Base-by-base conservation (phyloP, 2,329 filamentous ascomycete genomes). In the Fusarium sp. region DNA sequence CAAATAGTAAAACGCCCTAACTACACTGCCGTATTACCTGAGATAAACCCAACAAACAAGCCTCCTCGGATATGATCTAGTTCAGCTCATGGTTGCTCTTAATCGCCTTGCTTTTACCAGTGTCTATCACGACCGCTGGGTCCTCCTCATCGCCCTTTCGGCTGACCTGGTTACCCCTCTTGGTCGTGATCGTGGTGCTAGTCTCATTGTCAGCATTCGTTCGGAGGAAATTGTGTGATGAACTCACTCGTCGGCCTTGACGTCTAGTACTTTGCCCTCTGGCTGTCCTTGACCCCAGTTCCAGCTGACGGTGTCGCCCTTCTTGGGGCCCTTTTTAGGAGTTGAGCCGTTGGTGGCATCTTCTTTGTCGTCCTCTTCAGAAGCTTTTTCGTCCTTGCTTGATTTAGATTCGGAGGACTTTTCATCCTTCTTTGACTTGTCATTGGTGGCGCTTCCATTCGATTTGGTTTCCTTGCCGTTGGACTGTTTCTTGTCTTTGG, bases 231-330 rank as follows among this genome's bases (percentile, higher is more conserved):
- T 3, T 4, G 12, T 6, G 4, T 2, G 59, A 0, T 3, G 6
- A 2, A 1, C 80, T 74, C 62, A 84, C 82, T 81, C 78, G 28
- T 82, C 80, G 0, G 72, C 76, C 62, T 84, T 84, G 44, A 84
- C 82, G 13, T 84, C 82, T 3, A 84, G 68, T 1, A 85, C 82
- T 13, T 82, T 83, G 3, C 83, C 83, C 62, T 83, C 62, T 2
- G 83, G 82, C 18, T 84, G 78, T 9, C 82, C 82, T 16, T 75
- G 74, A 12, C 82, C 82, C 83, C 83, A 85, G 28, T 83, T 83
- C 83, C 83, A 85, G 68, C 81, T 84, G 8, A 84, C 83, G 0
- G 78, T 85, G 8, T 84, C 82, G 2, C 82, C 83, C 46, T 78
- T 75, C 30, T 81, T 68, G 0, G 80, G 81, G 0, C 77, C 79